Conservation (phyloP, 129 eudicot species). For the Saposhnikovia divaricata region DNA sequence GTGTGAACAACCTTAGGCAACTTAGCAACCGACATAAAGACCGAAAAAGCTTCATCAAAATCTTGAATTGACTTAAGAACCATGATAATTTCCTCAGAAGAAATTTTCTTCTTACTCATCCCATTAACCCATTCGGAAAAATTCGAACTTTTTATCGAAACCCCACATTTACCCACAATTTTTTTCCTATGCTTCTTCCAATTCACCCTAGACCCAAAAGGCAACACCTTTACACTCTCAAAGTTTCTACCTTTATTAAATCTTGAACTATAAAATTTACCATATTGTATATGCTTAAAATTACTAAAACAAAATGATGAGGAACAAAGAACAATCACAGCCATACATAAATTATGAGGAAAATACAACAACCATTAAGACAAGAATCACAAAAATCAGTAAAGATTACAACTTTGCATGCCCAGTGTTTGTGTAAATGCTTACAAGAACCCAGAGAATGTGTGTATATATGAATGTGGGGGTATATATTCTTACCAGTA, state of each 20-base stretch:
- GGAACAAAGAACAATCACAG: slow-evolving; percentile 40
- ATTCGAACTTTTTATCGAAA: slow-evolving; percentile 31
- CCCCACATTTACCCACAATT: slow-evolving; percentile 27
- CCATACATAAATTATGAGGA: slow-evolving; percentile 32
- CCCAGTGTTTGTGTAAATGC: slow-evolving; percentile 15
- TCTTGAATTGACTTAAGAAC: slow-evolving; percentile 48
- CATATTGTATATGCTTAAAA: slow-evolving; percentile 15
- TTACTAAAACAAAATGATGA: slow-evolving; percentile 32
- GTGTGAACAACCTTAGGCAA: slow-evolving; percentile 59
- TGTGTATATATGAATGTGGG: background rate
- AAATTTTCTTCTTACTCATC: slow-evolving; percentile 19
- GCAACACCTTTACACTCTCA: slow-evolving; percentile 22
- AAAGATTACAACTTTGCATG: slow-evolving; percentile 8
- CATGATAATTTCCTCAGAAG: slow-evolving; percentile 46
- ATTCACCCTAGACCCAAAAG: slow-evolving; percentile 32
- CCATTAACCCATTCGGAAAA: slow-evolving; percentile 18
- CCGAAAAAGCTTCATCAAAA: slow-evolving; percentile 39
- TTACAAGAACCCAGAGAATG: background rate
- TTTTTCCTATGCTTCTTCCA: slow-evolving; percentile 58
- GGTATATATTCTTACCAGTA: slow-evolving; percentile 2
- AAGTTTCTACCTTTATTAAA: slow-evolving; percentile 19
- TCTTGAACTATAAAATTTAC: slow-evolving; percentile 4
- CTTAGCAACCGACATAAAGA: slow-evolving; percentile 48
- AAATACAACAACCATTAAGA: slow-evolving; percentile 10
- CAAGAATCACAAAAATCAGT: background rate